Evolutionary conservation across 768 basidiomycete species (phyloP).

Genomic region (Serendipita indica): DNA sequence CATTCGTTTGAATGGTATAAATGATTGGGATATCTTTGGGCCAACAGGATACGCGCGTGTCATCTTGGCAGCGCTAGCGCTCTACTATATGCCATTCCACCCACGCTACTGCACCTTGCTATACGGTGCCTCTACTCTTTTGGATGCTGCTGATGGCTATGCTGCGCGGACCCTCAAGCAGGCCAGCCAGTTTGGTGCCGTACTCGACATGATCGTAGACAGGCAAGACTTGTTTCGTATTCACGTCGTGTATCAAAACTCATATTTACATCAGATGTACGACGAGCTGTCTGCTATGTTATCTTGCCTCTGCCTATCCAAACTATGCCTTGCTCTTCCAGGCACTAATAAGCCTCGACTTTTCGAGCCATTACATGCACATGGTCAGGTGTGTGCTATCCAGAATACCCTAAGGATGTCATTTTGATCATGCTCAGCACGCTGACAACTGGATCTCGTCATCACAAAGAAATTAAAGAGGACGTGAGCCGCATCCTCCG

Average conservation of each 20-base stretch:
- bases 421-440: constrained; percentile 20
- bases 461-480: constrained; percentile 31
- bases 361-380: constrained; percentile 35
- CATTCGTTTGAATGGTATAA: too few species aligned
- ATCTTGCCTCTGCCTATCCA: constrained; percentile 29
- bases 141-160: constrained; percentile 33
- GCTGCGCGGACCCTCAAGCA: constrained; percentile 31
- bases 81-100: constrained; percentile 30
- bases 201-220: constrained; percentile 37
- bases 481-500: constrained; percentile 30
- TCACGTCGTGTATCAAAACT: background rate
- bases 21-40: background rate
- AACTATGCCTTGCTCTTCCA: constrained; percentile 29
- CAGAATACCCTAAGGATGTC: background rate
- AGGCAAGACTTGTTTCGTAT: constrained; percentile 20
- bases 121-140: constrained; percentile 29
- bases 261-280: constrained; percentile 25
- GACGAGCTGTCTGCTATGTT: constrained; percentile 32
- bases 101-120: constrained; percentile 29
- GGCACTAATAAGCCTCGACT: constrained; percentile 34
- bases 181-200: constrained; percentile 32
- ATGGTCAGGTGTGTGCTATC: constrained; percentile 31
- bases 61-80: constrained; percentile 28
- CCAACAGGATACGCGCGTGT: constrained; percentile 27
- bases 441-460: constrained; percentile 28